phyloP scores from a whole-genome alignment of 2,329 filamentous ascomycete species.

The Ceratocystis colombiana region DNA sequence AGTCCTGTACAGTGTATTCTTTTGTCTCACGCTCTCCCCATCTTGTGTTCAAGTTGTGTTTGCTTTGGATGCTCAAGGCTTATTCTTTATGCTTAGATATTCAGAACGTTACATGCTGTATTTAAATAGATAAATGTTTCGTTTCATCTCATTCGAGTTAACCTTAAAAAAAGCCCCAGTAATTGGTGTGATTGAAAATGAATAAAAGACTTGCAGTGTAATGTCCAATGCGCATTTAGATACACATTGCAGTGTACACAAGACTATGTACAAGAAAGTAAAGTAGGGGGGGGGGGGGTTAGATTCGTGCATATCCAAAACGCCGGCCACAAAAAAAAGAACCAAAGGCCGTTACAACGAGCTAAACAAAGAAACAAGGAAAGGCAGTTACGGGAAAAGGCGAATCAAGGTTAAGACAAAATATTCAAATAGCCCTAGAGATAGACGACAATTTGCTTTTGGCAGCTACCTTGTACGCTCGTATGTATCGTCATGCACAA shows the following conservation, averaged over 20 bases:
- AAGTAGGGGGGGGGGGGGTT: neutral
- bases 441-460: neutral
- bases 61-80: too few relatives aligned
- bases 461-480: neutral
- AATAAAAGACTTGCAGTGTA: neutral
- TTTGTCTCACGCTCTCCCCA: too few relatives aligned
- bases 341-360: slow-evolving; percentile 3
- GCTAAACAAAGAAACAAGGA: neutral
- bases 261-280: slow-evolving; percentile 4
- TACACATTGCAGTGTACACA: neutral
- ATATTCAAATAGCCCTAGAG: neutral
- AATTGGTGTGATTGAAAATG: neutral
- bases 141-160: too few relatives aligned
- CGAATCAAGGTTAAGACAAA: neutral
- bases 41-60: too few relatives aligned
- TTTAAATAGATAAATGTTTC: too few relatives aligned
- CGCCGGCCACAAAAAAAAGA: slow-evolving; percentile 8
- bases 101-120: too few relatives aligned
- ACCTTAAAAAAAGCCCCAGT: too few relatives aligned
- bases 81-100: too few relatives aligned
- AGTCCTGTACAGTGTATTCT: too few relatives aligned
- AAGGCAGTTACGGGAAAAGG: neutral
- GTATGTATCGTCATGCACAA: neutral
- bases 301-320: slow-evolving; percentile 14
- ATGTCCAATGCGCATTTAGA: neutral